phyloP scores from a whole-genome alignment of 1,139 yeast genomes.

The Candida sanyaensis region DNA sequence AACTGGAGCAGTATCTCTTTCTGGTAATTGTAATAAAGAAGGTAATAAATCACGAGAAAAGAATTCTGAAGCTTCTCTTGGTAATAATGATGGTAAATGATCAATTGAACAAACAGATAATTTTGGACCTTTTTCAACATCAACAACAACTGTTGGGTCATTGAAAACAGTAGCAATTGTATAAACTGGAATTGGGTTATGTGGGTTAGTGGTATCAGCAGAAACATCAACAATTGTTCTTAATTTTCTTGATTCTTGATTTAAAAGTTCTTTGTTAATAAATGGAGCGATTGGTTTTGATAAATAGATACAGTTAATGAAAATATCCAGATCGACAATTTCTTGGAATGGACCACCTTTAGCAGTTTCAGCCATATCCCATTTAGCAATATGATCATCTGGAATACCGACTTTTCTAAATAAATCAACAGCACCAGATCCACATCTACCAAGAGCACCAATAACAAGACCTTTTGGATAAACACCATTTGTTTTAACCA shows the following conservation, averaged over 20 bases:
- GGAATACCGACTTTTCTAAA: slow-evolving; percentile 86
- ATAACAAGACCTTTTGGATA: slow-evolving; percentile 83
- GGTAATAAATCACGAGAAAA: slow-evolving; percentile 87
- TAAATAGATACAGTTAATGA: slow-evolving; percentile 92
- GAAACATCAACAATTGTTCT: slow-evolving; percentile 95
- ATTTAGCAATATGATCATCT: slow-evolving; percentile 75
- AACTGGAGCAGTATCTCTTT: slow-evolving; percentile 79
- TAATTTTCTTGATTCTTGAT: slow-evolving; percentile 66
- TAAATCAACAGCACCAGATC: slow-evolving; percentile 93
- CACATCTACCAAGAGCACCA: slow-evolving; percentile 99
- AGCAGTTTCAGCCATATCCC: slow-evolving; percentile 98
- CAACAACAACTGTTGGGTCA: slow-evolving; percentile 85
- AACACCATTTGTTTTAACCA: slow-evolving; percentile 59
- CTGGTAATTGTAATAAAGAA: slow-evolving; percentile 78
- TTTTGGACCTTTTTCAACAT: slow-evolving; percentile 77
- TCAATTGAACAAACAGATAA: slow-evolving; percentile 94
- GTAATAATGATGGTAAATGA: slow-evolving; percentile 91
- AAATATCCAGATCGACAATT: slow-evolving; percentile 84
- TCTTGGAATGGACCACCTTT: slow-evolving; percentile 97
- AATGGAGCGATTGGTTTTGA: slow-evolving; percentile 95
- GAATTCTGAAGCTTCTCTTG: slow-evolving; percentile 95
- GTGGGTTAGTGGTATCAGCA: slow-evolving; percentile 98
- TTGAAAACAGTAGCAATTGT: slow-evolving; percentile 84
- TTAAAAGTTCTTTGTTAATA: slow-evolving; percentile 67
- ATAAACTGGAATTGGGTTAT: slow-evolving; percentile 95